Conservation (phyloP, 495 filamentous ascomycete species). For the Pseudomonodictys pantanalensis region DNA sequence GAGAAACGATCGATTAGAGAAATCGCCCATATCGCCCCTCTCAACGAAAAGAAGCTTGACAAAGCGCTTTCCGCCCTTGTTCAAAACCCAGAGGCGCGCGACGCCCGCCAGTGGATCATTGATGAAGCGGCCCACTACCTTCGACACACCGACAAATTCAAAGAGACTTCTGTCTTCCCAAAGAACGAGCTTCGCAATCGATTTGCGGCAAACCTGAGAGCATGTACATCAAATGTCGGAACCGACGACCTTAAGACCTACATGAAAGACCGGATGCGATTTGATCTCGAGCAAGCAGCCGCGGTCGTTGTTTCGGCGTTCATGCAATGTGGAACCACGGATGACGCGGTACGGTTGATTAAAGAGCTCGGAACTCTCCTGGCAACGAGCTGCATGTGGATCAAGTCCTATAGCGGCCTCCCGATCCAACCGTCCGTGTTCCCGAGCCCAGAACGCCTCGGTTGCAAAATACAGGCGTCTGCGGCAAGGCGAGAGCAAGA, state of each 20-base stretch:
- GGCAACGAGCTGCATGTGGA: constrained; percentile 20
- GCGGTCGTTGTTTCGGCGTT: constrained; percentile 13
- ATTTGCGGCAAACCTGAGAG: constrained; percentile 11
- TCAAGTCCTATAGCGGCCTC: neutral
- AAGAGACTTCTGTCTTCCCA: neutral
- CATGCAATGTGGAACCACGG: constrained; percentile 3
- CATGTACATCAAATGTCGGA: neutral
- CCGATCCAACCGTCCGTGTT: neutral
- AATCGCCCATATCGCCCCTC: neutral
- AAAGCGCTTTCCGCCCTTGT: too few relatives aligned
- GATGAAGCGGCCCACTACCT: too few relatives aligned
- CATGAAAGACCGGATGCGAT: neutral
- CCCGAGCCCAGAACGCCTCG: neutral
- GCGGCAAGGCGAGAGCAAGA: neutral
- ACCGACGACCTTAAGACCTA: constrained; percentile 8
- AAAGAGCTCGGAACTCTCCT: constrained; percentile 8
- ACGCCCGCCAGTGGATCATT: too few relatives aligned
- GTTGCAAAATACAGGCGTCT: neutral
- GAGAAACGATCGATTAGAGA: neutral
- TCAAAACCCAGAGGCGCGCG: too few relatives aligned
- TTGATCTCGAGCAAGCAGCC: constrained; percentile 18
- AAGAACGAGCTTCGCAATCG: neutral
- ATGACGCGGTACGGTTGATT: constrained; percentile 12
- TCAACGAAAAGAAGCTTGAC: neutral
- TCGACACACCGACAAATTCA: neutral